Base-by-base conservation (phyloP, 495 filamentous ascomycete species). In the Chaetomidium leptoderma region DNA sequence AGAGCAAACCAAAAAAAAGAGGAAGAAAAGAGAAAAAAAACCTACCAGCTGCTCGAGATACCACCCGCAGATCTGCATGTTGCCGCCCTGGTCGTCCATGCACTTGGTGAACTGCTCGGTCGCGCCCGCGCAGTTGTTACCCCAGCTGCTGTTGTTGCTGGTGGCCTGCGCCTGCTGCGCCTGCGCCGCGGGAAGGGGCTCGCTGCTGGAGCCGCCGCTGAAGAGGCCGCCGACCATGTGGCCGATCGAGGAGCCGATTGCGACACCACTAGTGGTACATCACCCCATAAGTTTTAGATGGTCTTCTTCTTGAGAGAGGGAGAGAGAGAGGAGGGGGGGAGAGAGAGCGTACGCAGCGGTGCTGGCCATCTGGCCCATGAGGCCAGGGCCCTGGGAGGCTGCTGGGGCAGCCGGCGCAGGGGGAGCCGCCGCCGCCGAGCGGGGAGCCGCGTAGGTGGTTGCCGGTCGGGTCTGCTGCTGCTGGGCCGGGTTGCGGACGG, bases 201-300 rank as follows among this genome's bases (percentile, higher is more conserved):
- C 79, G 64, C 70, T 72, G 50, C 82, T 81, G 62, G 90, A 88
- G 67, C 87, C 83, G 76, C 76, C 71, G 76, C 76, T 71, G 61
- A 92, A 95, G 67, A 90, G 74, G 56, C 89, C 88, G 67, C 91
- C 91, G 74, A 97, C 83, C 57, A 90, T 89, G 76, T 97, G 92
- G 69, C 93, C 93, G 76, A 98, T 89, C 23, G 90, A 88, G 50
- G 90, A 93, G 59, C 93, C 93, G 55, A 97, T 85, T 56, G 92
- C 93, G 59, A 97, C 93, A 83, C 93, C 93, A 68, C 91, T 96
- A n/a, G n/a, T n/a, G n/a, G n/a, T n/a, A n/a, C n/a, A n/a, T n/a
- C n/a, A n/a, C n/a, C n/a, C n/a, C n/a, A n/a, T n/a, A n/a, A n/a
- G 63, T 57, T n/a, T 50, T 36, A n/a, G n/a, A n/a, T n/a, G n/a